Conservation (phyloP, 805 yeast genomes). For the Saccharomycopsis guyanensis region DNA sequence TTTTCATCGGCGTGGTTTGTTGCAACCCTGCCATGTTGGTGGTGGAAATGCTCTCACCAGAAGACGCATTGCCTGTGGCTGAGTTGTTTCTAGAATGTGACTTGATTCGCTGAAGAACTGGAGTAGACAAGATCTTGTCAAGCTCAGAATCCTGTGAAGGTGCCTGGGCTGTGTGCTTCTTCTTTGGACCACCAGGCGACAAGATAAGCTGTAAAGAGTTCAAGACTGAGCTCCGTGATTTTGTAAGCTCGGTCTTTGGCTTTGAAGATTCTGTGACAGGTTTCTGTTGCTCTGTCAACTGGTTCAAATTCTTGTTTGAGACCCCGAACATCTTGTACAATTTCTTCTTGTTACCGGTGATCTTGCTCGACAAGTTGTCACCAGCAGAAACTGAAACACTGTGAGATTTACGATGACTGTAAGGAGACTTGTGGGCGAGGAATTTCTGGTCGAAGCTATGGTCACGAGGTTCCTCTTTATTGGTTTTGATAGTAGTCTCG, state of each 20-base stretch:
- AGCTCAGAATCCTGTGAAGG: conserved; percentile 2
- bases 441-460: background rate
- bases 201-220: conserved; percentile 7
- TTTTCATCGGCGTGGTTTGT: conserved; percentile 1
- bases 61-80: background rate
- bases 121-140: conserved; percentile 11
- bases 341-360: conserved; percentile 1
- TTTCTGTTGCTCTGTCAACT: background rate
- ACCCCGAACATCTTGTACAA: conserved; percentile 11
- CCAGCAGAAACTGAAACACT: conserved; percentile 14
- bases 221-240: conserved; percentile 9
- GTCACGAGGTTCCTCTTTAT: background rate
- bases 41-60: conserved; percentile 7
- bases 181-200: too few species aligned
- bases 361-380: conserved; percentile 10
- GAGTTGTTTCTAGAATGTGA: conserved; percentile 10
- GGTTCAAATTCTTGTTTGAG: background rate
- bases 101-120: background rate
- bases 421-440: background rate
- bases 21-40: conserved; percentile 1
- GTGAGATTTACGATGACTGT: conserved; percentile 15
- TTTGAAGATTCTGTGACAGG: background rate
- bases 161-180: background rate
- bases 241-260: conserved; percentile 6
- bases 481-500: background rate